phyloP scores from a whole-genome alignment of 495 filamentous ascomycete genomes.

The Aspergillus panamensis region DNA sequence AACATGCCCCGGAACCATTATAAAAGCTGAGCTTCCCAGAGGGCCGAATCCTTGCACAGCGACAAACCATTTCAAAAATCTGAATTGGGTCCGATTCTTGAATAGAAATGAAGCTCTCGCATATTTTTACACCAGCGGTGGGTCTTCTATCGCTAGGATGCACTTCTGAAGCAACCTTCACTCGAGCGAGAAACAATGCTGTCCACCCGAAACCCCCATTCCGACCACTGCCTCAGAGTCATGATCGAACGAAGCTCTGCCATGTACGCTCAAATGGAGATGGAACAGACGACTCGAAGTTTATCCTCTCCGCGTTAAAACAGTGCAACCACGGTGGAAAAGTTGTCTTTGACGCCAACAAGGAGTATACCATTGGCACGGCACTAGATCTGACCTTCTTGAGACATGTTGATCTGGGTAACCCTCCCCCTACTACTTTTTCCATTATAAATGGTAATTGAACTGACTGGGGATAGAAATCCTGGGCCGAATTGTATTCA shows the following conservation, averaged over 20 bases:
- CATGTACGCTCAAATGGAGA: constrained; percentile 38
- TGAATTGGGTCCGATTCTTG: not conserved
- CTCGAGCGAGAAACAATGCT: constrained; percentile 26
- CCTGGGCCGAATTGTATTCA: constrained; percentile 55
- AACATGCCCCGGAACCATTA: not conserved
- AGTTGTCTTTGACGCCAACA: constrained; percentile 55
- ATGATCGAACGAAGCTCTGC: constrained; percentile 31
- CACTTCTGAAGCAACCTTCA: constrained; percentile 21
- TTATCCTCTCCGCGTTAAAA: constrained; percentile 56
- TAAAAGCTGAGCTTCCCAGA: too few relatives aligned
- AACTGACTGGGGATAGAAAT: constrained; percentile 37
- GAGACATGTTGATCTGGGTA: constrained; percentile 58
- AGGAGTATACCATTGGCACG: constrained; percentile 58
- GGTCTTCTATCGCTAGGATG: constrained; percentile 26
- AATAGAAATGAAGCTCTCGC: constrained; percentile 31
- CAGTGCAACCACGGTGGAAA: constrained; percentile 65
- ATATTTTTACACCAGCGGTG: constrained; percentile 26
- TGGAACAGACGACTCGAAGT: constrained; percentile 54
- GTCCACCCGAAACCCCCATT: constrained; percentile 35
- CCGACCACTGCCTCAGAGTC: constrained; percentile 34
- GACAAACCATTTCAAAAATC: not conserved
- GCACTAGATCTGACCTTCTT: constrained; percentile 64
- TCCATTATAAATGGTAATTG: not conserved
- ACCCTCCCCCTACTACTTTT: not conserved
- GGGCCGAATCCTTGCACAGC: too few relatives aligned